A percentile compares a stretch with the other conserved stretches of the same genome.
phyloP scores from a whole-genome alignment of 192 early-diverging fungal genomes.

The Coemansia sp. region DNA sequence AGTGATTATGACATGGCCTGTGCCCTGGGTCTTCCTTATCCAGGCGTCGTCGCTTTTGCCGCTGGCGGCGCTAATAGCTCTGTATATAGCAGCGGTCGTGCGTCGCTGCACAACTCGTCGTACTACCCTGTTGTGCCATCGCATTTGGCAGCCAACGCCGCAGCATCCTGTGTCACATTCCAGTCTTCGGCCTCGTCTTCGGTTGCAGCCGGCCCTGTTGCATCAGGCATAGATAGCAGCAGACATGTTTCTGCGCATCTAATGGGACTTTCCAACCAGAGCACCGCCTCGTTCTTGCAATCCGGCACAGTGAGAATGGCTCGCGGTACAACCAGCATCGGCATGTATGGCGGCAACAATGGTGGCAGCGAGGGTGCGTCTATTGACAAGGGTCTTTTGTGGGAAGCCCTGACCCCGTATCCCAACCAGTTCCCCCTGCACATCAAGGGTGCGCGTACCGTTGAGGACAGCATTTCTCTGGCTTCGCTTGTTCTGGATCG shows the following conservation, averaged over 20 bases:
- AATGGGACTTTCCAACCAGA: slow-evolving; percentile 25
- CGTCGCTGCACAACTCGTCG: slow-evolving; percentile 18
- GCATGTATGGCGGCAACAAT: slow-evolving; percentile 16
- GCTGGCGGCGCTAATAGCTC: slow-evolving; percentile 13
- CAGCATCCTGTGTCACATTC: slow-evolving; percentile 46
- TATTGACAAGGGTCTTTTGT: slow-evolving; percentile 37
- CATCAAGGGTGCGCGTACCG: slow-evolving; percentile 44
- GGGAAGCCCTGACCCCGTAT: slow-evolving; percentile 51
- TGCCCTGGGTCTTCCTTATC: slow-evolving; percentile 44
- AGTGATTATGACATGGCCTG: slow-evolving; percentile 52
- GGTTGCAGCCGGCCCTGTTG: slow-evolving; percentile 5
- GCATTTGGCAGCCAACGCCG: slow-evolving; percentile 12
- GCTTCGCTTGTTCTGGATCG: slow-evolving; percentile 52
- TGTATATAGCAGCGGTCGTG: slow-evolving; percentile 15
- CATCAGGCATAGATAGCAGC: slow-evolving; percentile 7
- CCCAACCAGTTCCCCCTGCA: slow-evolving; percentile 55
- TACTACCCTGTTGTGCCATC: not conserved
- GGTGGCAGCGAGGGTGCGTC: slow-evolving; percentile 21
- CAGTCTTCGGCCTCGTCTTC: slow-evolving; percentile 35
- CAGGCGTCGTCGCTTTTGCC: slow-evolving; percentile 20
- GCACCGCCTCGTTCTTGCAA: slow-evolving; percentile 41
- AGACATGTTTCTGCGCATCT: not conserved
- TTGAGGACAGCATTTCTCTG: slow-evolving; percentile 44
- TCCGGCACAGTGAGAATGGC: slow-evolving; percentile 37
- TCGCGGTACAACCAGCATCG: slow-evolving; percentile 34